Evolutionary conservation across 176 grass and related monocot genomes (phyloP).

Genomic region (Oryza brachyantha): DNA sequence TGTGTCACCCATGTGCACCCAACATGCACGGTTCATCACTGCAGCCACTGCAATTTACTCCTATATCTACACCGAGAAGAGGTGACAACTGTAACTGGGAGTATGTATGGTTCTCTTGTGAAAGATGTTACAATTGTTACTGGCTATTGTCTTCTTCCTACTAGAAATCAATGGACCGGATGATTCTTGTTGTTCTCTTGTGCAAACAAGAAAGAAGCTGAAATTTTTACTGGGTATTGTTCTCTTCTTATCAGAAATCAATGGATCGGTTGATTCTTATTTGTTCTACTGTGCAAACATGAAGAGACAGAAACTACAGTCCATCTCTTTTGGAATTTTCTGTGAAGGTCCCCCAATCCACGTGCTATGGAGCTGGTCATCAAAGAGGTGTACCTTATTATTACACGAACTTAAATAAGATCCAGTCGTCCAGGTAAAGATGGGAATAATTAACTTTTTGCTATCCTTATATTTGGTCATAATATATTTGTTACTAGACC

Average conservation of each 20-base stretch:
- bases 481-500: too few relatives aligned
- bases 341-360: neutral
- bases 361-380: neutral
- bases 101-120: too few relatives aligned
- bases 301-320: neutral
- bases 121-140: neutral
- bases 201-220: too few relatives aligned
- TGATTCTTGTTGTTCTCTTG: too few relatives aligned
- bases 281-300: neutral
- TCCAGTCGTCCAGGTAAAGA: neutral
- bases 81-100: neutral
- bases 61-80: neutral
- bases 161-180: neutral
- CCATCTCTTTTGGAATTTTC: neutral
- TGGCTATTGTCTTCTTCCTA: neutral
- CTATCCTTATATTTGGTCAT: too few relatives aligned
- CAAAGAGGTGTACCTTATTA: neutral
- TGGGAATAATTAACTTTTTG: too few relatives aligned
- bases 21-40: neutral
- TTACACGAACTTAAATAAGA: neutral
- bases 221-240: neutral
- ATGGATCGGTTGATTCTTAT: neutral
- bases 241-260: neutral
- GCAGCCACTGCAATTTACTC: neutral
- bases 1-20: neutral